phyloP scores from a whole-genome alignment of 768 basidiomycete species.

The Dendrothele bispora region DNA sequence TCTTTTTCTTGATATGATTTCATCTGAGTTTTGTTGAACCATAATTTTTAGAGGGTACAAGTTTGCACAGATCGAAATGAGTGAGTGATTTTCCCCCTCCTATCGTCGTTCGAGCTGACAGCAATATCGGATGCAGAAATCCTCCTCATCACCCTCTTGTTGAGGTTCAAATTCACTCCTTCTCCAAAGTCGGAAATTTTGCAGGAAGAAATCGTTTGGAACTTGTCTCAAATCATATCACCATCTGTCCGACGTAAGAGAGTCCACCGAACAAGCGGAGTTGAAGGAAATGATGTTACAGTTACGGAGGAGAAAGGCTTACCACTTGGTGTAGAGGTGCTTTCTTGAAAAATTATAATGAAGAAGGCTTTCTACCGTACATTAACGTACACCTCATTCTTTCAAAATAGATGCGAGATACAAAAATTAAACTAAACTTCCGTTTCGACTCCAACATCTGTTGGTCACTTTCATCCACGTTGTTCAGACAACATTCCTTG shows the following conservation, averaged over 20 bases:
- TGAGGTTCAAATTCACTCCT: constrained; percentile 32
- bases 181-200: too few relatives aligned
- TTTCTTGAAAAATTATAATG: too few relatives aligned
- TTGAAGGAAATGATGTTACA: too few relatives aligned
- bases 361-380: too few relatives aligned
- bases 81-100: constrained; percentile 30
- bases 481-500: too few relatives aligned
- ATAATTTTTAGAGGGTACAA: constrained; percentile 41
- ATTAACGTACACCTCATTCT: too few relatives aligned
- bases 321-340: constrained; percentile 27
- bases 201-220: constrained; percentile 43
- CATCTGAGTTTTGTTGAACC: neutral
- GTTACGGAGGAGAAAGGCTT: constrained; percentile 32
- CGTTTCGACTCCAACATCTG: too few relatives aligned
- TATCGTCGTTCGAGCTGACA: neutral
- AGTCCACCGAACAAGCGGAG: constrained; percentile 9
- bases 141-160: constrained; percentile 35
- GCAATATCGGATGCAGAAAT: constrained; percentile 36
- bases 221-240: constrained; percentile 47
- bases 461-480: too few relatives aligned
- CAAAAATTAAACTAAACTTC: too few relatives aligned
- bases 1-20: neutral
- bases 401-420: too few relatives aligned
- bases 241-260: constrained; percentile 33
- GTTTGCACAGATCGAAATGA: constrained; percentile 58